Evolutionary conservation across 331 rosid genomes (phyloP).

Genomic region (Rhamnella rubrinervis): DNA sequence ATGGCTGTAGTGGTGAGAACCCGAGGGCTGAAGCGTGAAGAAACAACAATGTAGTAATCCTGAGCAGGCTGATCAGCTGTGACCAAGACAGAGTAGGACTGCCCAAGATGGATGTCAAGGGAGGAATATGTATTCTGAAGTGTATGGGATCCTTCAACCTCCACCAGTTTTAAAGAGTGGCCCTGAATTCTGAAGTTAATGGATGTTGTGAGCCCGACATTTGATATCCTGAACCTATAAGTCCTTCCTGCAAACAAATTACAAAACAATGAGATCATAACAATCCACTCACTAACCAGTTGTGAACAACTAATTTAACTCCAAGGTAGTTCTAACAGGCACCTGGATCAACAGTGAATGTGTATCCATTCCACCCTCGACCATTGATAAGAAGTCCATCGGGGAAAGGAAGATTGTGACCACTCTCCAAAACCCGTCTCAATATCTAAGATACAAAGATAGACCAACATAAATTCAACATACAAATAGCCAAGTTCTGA

Average conservation of each 20-base stretch:
- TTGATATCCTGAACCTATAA: slow-evolving; percentile 86
- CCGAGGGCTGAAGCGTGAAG: slow-evolving; percentile 66
- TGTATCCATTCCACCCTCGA: slow-evolving; percentile 92
- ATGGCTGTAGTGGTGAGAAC: slow-evolving; percentile 80
- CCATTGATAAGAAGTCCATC: slow-evolving; percentile 94
- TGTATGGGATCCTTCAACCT: slow-evolving; percentile 97
- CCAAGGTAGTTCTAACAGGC: slow-evolving; percentile 9
- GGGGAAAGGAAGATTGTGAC: slow-evolving; percentile 78
- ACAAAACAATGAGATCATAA: not conserved
- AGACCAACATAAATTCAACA: slow-evolving; percentile 5
- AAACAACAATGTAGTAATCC: slow-evolving; percentile 81
- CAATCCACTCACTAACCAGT: not conserved
- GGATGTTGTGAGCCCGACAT: slow-evolving; percentile 85
- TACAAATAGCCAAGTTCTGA: not conserved
- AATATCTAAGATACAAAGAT: slow-evolving; percentile 43
- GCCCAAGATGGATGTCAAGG: slow-evolving; percentile 88
- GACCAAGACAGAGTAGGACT: slow-evolving; percentile 84
- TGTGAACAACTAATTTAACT: not conserved
- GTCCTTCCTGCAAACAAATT: slow-evolving; percentile 59
- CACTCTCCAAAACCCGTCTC: slow-evolving; percentile 68
- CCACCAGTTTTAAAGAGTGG: slow-evolving; percentile 73
- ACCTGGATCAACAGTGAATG: slow-evolving; percentile 94
- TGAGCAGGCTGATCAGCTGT: slow-evolving; percentile 83
- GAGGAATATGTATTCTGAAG: slow-evolving; percentile 73
- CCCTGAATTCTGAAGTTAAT: slow-evolving; percentile 89